Evolutionary conservation across 345 rosid species (phyloP).

Genomic region (Balakata baccata): DNA sequence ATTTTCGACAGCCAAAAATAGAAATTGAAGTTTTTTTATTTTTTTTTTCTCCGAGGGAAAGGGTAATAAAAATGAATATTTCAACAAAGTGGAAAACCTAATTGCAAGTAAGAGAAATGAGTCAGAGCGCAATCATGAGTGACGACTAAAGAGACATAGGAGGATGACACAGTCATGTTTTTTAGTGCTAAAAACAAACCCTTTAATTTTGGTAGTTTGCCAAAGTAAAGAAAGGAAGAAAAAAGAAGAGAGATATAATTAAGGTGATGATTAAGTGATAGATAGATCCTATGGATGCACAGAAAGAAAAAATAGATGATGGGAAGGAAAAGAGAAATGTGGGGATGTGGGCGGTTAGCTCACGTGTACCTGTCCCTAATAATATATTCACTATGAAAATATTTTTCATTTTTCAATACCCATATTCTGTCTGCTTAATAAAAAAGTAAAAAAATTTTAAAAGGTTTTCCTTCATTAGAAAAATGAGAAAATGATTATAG

Average conservation of each 20-base stretch:
- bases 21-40: too few relatives aligned
- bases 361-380: slow-evolving; percentile 66
- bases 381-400: too few relatives aligned
- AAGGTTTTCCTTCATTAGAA: too few relatives aligned
- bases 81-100: neutral
- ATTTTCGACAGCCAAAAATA: too few relatives aligned
- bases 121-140: slow-evolving; percentile 13
- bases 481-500: too few relatives aligned
- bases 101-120: neutral
- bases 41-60: too few relatives aligned
- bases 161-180: slow-evolving; percentile 13
- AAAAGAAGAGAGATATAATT: slow-evolving; percentile 9
- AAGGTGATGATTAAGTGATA: slow-evolving; percentile 42
- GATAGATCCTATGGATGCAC: too few relatives aligned
- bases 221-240: neutral
- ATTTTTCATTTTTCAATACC: too few relatives aligned
- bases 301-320: too few relatives aligned
- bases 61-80: too few relatives aligned
- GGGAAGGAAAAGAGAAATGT: slow-evolving; percentile 26
- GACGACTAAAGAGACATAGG: slow-evolving; percentile 15
- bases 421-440: too few relatives aligned
- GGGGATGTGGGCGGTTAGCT: slow-evolving; percentile 72
- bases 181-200: neutral
- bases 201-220: neutral
- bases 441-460: too few relatives aligned